Base-by-base conservation (phyloP, 306 rosid genomes). In the Cucumis melo region DNA sequence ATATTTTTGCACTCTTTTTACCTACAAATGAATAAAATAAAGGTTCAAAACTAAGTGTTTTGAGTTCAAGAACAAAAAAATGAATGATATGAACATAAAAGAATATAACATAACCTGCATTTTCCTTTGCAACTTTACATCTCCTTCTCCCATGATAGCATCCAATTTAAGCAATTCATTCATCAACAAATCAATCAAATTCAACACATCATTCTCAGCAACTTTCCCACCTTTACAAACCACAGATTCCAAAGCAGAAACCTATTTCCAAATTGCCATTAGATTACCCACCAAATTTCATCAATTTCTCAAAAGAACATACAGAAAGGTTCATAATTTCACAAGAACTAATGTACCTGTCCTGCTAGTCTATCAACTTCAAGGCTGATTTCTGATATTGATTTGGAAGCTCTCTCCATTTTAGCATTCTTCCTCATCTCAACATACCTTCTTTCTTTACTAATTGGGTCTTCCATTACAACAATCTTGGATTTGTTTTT, bases 101-200 rank as follows among this genome's bases (percentile, higher is more conserved):
- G 57, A 62, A 46, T 34, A 17, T 15, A 15, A 38, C 64, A 24
- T 54, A 81, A 93, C 99, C 97, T 92, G 99, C 91, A 94, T 94
- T 92, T 90, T 94, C 71, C 97, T 91, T 82, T 94, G 99, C 81
- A 94, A 84, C 83, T 94, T 94, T 21, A 88, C 95, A 83, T 94
- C 99, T 11, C 97, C 99, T 67, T 94, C 99, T 41, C 85, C 97
- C 71, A 80, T 77, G 16, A 94, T 89, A 7, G 93, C 89, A 75
- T 94, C 99, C 61, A 94, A 83, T 78, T 88, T 94, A 48, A 94
- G 86, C 91, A 94, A 82, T 74, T 94, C 93, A 78, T 90, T 92
- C 99, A 94, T 94, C 87, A 94, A 79, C 36, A 85, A 83, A 89
- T 94, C 99, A 64, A 80, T 90, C 68, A 94, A 82, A 80, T 83